These are phyloP conservation scores for Solanum chmielewskii DNA, from an alignment of 257 asterid species.

Conservation along the genomic window DNA sequence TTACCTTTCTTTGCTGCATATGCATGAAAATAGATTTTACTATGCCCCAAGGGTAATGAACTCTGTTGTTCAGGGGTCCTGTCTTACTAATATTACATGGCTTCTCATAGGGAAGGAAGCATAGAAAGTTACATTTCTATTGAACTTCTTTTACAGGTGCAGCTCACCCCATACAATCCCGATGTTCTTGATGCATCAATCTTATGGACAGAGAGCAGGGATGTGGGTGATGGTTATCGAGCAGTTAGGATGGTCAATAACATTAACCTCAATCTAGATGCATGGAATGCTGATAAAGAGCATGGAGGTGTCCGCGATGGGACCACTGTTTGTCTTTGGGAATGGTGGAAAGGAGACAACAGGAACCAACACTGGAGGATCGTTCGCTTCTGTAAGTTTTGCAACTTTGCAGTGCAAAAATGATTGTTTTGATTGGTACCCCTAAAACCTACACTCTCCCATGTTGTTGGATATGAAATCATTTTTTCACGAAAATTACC, in stretches of 20 bases:
- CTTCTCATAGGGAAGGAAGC: neutral
- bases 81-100: neutral
- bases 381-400: conserved; percentile 60
- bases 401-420: neutral
- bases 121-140: neutral
- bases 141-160: conserved; percentile 15
- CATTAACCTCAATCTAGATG: conserved; percentile 69
- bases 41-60: neutral
- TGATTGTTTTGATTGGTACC: neutral
- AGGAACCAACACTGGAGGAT: conserved; percentile 93
- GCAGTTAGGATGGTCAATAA: conserved; percentile 78
- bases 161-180: conserved; percentile 43
- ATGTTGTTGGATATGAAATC: neutral
- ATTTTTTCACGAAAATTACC: neutral
- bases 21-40: neutral
- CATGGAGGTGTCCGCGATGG: conserved; percentile 91
- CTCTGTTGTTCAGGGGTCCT: neutral
- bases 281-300: conserved; percentile 65
- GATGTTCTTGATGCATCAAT: conserved; percentile 61
- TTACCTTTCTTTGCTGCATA: neutral
- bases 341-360: conserved; percentile 79
- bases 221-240: conserved; percentile 60
- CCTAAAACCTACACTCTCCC: neutral
- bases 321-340: conserved; percentile 78
- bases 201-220: conserved; percentile 88